Evolutionary conservation across 164 flowering plant genomes (phyloP).

Genomic region (Amborella trichopoda): DNA sequence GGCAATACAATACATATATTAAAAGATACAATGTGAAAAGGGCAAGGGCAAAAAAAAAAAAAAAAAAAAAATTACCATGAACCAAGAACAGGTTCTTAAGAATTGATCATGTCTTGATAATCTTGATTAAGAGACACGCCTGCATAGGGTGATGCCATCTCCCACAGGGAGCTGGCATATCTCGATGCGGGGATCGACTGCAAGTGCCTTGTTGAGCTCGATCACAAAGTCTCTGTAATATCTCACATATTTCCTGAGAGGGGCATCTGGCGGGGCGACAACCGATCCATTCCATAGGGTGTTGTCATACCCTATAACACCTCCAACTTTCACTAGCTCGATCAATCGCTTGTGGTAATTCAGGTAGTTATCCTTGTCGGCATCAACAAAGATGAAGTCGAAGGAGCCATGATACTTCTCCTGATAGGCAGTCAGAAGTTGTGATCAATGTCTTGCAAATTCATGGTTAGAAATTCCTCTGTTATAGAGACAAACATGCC

Average conservation of each 20-base stretch:
- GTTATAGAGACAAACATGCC: no score
- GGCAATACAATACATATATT: no score
- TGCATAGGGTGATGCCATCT: conserved; percentile 93
- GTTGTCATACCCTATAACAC: conserved; percentile 94
- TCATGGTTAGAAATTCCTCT: no score
- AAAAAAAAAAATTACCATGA: no score
- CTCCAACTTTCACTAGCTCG: conserved; percentile 82
- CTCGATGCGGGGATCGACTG: conserved; percentile 86
- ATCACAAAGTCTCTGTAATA: conserved; percentile 87
- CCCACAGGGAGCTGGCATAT: conserved; percentile 96
- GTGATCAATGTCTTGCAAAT: neutral
- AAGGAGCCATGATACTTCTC: conserved; percentile 58
- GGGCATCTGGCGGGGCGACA: conserved; percentile 87
- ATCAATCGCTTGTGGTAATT: conserved; percentile 93
- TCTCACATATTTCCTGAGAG: conserved; percentile 74
- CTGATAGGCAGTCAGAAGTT: conserved; percentile 19
- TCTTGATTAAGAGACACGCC: conserved; percentile 52
- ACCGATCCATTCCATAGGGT: conserved; percentile 97
- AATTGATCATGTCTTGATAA: no score
- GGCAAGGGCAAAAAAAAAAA: no score
- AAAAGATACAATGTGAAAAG: no score
- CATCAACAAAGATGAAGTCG: conserved; percentile 95
- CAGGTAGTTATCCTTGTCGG: conserved; percentile 91
- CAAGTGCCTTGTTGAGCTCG: conserved; percentile 89
- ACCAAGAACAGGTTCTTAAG: no score